These are phyloP conservation scores for Pelargonium cotyledonis DNA, from an alignment of 441 rosid genomes.

Conservation along the genomic window DNA sequence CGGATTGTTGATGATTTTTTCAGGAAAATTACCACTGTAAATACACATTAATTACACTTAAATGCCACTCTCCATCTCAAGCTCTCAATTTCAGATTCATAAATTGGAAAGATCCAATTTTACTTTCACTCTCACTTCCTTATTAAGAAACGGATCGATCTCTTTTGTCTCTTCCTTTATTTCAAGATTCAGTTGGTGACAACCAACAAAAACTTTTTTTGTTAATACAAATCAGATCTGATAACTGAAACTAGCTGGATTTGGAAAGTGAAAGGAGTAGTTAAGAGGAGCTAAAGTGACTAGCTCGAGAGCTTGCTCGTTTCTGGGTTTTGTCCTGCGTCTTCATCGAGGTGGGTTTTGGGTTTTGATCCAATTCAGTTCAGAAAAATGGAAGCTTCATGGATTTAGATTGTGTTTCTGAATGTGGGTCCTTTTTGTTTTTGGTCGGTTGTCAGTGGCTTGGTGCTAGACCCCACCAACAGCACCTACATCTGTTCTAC, in stretches of 20 bases:
- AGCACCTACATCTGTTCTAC: neutral
- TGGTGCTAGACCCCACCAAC: constrained; percentile 2
- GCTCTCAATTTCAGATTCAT: constrained; percentile 2
- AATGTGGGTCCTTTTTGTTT: constrained; percentile 4
- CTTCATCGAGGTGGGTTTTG: constrained; percentile 3
- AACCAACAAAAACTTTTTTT: neutral
- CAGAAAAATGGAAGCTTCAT: constrained; percentile 4
- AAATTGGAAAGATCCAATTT: neutral
- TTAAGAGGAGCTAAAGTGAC: neutral
- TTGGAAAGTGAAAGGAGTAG: neutral
- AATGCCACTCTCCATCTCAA: constrained; percentile 5
- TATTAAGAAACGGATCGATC: neutral
- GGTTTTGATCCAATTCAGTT: neutral
- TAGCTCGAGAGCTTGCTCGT: neutral
- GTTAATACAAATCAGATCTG: constrained; percentile 4
- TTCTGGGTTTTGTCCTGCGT: neutral
- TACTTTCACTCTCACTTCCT: neutral
- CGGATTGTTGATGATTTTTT: neutral
- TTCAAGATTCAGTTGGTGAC: constrained; percentile 4
- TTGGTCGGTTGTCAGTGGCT: constrained; percentile 1
- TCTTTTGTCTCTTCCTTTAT: neutral
- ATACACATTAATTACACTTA: neutral
- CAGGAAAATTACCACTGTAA: neutral
- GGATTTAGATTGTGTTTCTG: neutral
- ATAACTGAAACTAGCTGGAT: neutral